phyloP scores from a whole-genome alignment of 768 basidiomycete species.

The Sistotremastrum suecicum region DNA sequence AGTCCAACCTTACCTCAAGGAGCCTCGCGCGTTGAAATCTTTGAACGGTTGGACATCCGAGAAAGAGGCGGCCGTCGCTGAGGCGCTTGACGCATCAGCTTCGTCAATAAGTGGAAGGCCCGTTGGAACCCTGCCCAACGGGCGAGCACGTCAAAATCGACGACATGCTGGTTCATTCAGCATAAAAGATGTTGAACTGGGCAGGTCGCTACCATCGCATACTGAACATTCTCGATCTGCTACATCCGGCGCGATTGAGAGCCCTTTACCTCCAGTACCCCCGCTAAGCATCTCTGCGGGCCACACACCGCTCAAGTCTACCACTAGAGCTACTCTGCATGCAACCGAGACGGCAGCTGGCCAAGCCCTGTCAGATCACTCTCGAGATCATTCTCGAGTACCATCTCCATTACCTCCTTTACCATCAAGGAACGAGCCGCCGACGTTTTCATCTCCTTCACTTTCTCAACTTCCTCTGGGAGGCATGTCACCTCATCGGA shows the following conservation, averaged over 20 bases:
- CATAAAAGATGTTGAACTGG: conserved; percentile 79
- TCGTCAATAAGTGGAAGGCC: conserved; percentile 15
- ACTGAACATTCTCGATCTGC: conserved; percentile 20
- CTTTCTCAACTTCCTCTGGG: conserved; percentile 12
- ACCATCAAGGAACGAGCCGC: conserved; percentile 16
- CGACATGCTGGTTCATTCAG: conserved; percentile 95
- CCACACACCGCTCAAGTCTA: conserved; percentile 12
- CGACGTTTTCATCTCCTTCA: conserved; percentile 24
- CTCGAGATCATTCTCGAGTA: conserved; percentile 28
- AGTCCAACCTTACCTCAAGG: conserved; percentile 17
- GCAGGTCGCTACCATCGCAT: conserved; percentile 63
- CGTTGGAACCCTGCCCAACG: conserved; percentile 13
- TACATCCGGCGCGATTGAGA: conserved; percentile 17
- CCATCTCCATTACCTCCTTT: conserved; percentile 23
- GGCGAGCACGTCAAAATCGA: conserved; percentile 25
- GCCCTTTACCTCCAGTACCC: conserved; percentile 6
- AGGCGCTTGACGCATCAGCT: conserved; percentile 15
- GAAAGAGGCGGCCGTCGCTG: conserved; percentile 8
- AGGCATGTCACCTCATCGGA: conserved; percentile 20
- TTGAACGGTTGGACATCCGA: conserved; percentile 2
- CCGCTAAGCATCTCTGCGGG: not conserved
- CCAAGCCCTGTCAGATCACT: conserved; percentile 2
- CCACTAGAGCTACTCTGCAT: conserved; percentile 9
- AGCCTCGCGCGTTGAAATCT: not conserved
- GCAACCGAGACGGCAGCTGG: not conserved